phyloP scores from a whole-genome alignment of 2,329 filamentous ascomycete genomes.

The Aureobasidium zeae region DNA sequence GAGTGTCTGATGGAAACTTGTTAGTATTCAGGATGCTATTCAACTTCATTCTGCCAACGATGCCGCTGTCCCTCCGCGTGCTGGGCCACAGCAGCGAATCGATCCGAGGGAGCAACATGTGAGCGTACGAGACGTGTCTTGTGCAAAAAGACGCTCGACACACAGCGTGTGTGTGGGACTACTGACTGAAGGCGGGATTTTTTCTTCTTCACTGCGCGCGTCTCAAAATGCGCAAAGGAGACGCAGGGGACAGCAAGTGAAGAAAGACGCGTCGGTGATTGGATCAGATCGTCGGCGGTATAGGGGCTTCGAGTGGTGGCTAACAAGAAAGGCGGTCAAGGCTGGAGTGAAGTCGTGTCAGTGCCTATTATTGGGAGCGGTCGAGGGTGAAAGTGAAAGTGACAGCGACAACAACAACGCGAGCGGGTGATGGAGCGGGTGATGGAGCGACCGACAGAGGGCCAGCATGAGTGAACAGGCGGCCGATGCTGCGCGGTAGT shows the following conservation, averaged over 20 bases:
- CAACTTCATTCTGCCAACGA: constrained; percentile 28
- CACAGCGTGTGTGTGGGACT: constrained; percentile 14
- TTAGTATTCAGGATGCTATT: constrained; percentile 32
- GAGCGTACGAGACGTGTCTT: background rate
- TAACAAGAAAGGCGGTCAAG: constrained; percentile 10
- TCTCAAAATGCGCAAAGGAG: constrained; percentile 1
- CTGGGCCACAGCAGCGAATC: constrained; percentile 20
- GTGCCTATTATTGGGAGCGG: background rate
- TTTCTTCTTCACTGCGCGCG: constrained; percentile 7
- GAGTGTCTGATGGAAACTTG: constrained; percentile 26
- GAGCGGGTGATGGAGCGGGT: background rate
- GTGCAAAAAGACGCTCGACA: constrained; percentile 10
- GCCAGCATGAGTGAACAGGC: constrained; percentile 2
- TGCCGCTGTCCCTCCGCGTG: constrained; percentile 30
- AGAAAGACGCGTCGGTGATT: constrained; percentile 4
- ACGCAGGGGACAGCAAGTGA: constrained; percentile 3
- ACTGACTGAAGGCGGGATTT: constrained; percentile 15
- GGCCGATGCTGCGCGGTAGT: constrained; percentile 11
- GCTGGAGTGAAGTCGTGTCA: constrained; percentile 3
- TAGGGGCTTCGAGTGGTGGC: background rate
- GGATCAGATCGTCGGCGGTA: background rate
- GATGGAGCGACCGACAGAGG: constrained; percentile 1
- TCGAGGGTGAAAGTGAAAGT: background rate
- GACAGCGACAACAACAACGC: background rate
- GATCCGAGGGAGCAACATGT: constrained; percentile 20